Conservation (phyloP, 1,139 yeast species). For the Wickerhamomyces sp. region DNA sequence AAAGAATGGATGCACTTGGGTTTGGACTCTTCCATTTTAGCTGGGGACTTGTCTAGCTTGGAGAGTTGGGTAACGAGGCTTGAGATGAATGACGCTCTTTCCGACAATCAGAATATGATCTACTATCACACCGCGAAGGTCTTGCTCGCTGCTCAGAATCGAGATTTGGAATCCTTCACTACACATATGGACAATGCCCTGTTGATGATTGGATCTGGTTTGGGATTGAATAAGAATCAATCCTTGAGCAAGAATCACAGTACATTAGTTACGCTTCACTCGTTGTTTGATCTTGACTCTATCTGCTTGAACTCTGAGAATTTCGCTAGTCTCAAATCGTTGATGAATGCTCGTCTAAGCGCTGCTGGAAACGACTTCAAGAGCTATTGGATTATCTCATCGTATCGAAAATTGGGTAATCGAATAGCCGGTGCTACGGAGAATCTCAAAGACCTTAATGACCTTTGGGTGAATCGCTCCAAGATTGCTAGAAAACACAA, state of each 20-base stretch:
- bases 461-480: conserved; percentile 57
- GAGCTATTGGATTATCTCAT: conserved; percentile 54
- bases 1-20: conserved; percentile 64
- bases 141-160: conserved; percentile 37
- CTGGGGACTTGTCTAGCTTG: conserved; percentile 51
- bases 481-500: conserved; percentile 63
- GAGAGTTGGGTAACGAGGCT: conserved; percentile 50
- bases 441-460: conserved; percentile 37
- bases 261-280: conserved; percentile 61
- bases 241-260: conserved; percentile 56
- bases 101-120: conserved; percentile 52
- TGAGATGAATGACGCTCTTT: conserved; percentile 35
- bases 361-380: conserved; percentile 60
- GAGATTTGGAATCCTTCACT: conserved; percentile 30
- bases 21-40: conserved; percentile 65
- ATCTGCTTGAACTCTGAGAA: conserved; percentile 20
- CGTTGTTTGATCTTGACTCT: conserved; percentile 54
- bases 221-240: conserved; percentile 57
- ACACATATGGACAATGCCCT: conserved; percentile 47
- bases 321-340: conserved; percentile 20
- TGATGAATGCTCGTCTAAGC: conserved; percentile 31
- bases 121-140: conserved; percentile 65
- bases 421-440: conserved; percentile 33
- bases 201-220: conserved; percentile 49
- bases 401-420: conserved; percentile 55